phyloP scores from a whole-genome alignment of 192 early-diverging fungal genomes.

The Coemansia sp. region DNA sequence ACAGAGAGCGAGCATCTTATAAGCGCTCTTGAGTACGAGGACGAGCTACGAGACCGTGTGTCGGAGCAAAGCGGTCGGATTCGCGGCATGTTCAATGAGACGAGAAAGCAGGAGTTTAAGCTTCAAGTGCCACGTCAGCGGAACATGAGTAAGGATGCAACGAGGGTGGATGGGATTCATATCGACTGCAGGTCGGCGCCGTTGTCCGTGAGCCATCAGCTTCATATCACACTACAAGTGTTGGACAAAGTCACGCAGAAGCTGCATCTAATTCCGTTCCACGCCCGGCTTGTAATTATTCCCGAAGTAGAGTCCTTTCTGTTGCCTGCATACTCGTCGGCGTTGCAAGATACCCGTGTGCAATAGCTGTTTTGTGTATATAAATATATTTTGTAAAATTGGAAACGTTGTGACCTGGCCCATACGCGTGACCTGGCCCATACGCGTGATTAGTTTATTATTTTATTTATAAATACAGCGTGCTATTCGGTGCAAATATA shows the following conservation, averaged over 20 bases:
- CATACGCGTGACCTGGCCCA: no score
- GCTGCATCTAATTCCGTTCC: slow-evolving; percentile 36
- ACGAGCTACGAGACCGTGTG: neutral
- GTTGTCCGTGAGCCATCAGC: slow-evolving; percentile 25
- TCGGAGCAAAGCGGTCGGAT: neutral
- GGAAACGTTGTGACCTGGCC: neutral
- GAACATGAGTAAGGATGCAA: neutral
- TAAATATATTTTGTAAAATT: neutral
- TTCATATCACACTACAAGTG: slow-evolving; percentile 3
- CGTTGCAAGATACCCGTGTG: slow-evolving; percentile 29
- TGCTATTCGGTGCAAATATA: no score
- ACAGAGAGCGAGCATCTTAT: no score
- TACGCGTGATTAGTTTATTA: neutral
- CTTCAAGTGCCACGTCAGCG: slow-evolving; percentile 21
- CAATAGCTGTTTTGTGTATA: slow-evolving; percentile 8
- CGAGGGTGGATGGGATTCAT: slow-evolving; percentile 16
- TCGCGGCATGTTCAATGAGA: slow-evolving; percentile 37
- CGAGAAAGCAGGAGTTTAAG: slow-evolving; percentile 9
- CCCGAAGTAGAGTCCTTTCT: slow-evolving; percentile 38
- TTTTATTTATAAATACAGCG: neutral
- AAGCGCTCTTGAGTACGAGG: neutral
- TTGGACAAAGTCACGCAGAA: slow-evolving; percentile 11
- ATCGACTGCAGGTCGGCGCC: slow-evolving; percentile 47
- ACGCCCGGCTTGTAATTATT: slow-evolving; percentile 25
- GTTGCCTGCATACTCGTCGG: slow-evolving; percentile 32